Evolutionary conservation across 345 rosid genomes (phyloP).

Genomic region (Linum tenue): DNA sequence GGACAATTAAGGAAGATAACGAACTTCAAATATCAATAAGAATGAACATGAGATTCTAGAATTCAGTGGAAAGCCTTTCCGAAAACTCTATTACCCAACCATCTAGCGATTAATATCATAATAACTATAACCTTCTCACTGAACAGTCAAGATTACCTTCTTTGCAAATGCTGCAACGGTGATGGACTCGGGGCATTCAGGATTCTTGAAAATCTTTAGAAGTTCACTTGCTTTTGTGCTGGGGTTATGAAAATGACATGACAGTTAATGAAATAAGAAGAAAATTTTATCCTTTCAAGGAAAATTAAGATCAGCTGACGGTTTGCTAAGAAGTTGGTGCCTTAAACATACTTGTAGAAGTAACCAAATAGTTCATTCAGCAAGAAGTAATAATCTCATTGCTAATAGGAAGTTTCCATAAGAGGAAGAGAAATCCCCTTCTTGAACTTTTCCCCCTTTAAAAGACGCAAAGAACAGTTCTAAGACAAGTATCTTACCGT

Average conservation of each 20-base stretch:
- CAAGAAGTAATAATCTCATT: too few relatives aligned
- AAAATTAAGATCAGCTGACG: background rate
- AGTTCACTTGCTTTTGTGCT: conserved; percentile 67
- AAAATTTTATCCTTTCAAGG: background rate
- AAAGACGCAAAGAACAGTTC: background rate
- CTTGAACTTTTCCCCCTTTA: too few relatives aligned
- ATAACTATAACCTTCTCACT: background rate
- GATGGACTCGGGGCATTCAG: conserved; percentile 67
- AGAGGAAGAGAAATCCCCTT: too few relatives aligned
- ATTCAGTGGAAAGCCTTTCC: background rate
- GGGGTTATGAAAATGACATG: conserved; percentile 23
- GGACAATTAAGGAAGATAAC: background rate
- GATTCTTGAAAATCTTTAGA: conserved; percentile 51
- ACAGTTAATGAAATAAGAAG: background rate
- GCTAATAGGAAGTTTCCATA: too few relatives aligned
- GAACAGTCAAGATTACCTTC: conserved; percentile 49
- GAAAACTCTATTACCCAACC: too few relatives aligned
- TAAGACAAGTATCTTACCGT: conserved; percentile 31
- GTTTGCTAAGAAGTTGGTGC: too few relatives aligned
- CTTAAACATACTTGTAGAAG: too few relatives aligned
- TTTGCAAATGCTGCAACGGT: conserved; percentile 60
- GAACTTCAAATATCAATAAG: background rate
- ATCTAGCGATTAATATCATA: too few relatives aligned
- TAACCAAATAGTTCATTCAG: too few relatives aligned
- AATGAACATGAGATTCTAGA: background rate